phyloP scores from a whole-genome alignment of 257 asterid species.

The Solanum gracilifrons region DNA sequence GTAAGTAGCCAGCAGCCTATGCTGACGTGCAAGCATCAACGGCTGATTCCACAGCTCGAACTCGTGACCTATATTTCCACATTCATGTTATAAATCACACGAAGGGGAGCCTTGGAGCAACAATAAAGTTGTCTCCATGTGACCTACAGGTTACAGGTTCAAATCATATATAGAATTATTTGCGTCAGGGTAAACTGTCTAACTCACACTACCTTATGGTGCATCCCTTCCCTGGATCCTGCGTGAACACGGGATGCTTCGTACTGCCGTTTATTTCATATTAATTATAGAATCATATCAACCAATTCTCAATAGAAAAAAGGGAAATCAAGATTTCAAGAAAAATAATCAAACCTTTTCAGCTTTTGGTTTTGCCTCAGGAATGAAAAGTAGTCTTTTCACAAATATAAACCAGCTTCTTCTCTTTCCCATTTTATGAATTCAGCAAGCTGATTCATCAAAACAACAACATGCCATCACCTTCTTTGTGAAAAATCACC shows the following conservation, averaged over 20 bases:
- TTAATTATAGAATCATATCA: neutral
- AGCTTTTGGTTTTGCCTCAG: slow-evolving; percentile 42
- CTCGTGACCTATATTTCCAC: neutral
- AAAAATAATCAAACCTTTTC: slow-evolving; percentile 32
- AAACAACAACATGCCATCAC: neutral
- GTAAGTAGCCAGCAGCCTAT: neutral
- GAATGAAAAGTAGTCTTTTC: slow-evolving; percentile 52
- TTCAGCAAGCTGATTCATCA: slow-evolving; percentile 5
- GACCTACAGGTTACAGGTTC: neutral
- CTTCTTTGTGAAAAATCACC: neutral
- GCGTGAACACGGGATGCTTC: neutral
- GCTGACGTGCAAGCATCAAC: neutral
- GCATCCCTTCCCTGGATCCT: neutral
- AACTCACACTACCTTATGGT: neutral
- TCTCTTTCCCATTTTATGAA: slow-evolving; percentile 51
- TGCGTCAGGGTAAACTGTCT: neutral
- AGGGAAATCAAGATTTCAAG: neutral
- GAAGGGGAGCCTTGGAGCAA: neutral
- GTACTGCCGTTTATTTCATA: neutral
- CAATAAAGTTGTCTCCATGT: neutral
- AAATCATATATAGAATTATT: neutral
- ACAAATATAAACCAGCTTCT: slow-evolving; percentile 61
- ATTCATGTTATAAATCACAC: neutral
- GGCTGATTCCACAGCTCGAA: neutral
- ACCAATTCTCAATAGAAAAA: neutral